These are phyloP conservation scores for Cyphellophora attinorum DNA, from an alignment of 2,329 filamentous ascomycete genomes.

Conservation along the genomic window DNA sequence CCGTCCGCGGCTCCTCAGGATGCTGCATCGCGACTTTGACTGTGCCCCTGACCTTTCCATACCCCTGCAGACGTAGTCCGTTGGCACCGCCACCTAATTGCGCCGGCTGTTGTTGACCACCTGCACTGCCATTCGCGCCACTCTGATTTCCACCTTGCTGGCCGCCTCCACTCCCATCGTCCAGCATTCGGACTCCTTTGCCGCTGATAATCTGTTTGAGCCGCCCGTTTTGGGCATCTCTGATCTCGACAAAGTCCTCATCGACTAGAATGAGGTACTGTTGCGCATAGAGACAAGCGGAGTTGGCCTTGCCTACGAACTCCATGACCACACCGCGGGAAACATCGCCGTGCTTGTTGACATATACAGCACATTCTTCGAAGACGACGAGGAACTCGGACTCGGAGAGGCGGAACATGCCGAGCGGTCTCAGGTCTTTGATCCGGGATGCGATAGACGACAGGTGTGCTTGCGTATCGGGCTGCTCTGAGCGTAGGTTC, in stretches of 20 bases:
- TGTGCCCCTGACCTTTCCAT: constrained; percentile 47
- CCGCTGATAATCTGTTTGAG: constrained; percentile 90
- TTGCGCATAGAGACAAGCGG: constrained; percentile 79
- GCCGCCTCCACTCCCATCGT: constrained; percentile 62
- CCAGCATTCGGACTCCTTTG: constrained; percentile 78
- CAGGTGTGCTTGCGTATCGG: constrained; percentile 51
- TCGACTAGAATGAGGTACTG: constrained; percentile 90
- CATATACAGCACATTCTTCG: constrained; percentile 92
- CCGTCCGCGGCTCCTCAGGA: constrained; percentile 71
- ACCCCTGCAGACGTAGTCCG: constrained; percentile 23
- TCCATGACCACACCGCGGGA: constrained; percentile 94
- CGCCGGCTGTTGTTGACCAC: constrained; percentile 27
- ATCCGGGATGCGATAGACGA: constrained; percentile 79
- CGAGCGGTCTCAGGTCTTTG: constrained; percentile 71
- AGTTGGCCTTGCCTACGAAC: constrained; percentile 87
- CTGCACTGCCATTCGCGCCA: constrained; percentile 2
- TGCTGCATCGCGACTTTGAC: constrained; percentile 96
- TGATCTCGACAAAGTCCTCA: constrained; percentile 90
- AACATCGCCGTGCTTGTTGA: constrained; percentile 96
- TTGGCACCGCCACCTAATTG: constrained; percentile 27
- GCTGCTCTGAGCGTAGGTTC: constrained; percentile 58
- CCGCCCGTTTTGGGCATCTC: constrained; percentile 91
- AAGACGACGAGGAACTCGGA: constrained; percentile 90
- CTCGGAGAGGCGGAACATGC: constrained; percentile 92
- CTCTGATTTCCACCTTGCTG: constrained; percentile 19